phyloP scores from a whole-genome alignment of 495 filamentous ascomycete genomes.

The Penicillium ochrochloron region DNA sequence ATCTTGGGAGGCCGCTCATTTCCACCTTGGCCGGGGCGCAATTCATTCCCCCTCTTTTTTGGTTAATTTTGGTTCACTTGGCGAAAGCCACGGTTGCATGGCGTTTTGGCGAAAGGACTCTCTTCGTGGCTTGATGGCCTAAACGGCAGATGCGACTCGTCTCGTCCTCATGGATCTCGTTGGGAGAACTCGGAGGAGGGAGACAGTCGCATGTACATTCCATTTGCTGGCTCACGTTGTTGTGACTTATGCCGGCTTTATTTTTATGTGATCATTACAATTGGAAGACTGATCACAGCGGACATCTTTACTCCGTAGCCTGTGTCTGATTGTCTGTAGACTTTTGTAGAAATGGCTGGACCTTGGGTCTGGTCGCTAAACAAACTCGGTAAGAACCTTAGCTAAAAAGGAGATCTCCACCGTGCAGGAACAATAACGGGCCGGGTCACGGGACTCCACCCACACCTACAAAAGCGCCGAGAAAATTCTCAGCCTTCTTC shows the following conservation, averaged over 20 bases:
- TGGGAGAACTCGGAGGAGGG: background rate
- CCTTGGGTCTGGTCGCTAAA: background rate
- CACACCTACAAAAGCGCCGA: conserved; percentile 33
- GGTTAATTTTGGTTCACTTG: background rate
- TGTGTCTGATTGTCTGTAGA: background rate
- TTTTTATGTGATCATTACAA: background rate
- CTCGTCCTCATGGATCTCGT: background rate
- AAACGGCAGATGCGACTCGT: background rate
- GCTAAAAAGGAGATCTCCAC: background rate
- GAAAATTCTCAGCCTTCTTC: conserved; percentile 35
- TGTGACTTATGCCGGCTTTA: background rate
- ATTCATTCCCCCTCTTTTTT: background rate
- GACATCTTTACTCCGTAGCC: background rate
- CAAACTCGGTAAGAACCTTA: background rate
- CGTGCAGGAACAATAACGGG: conserved; percentile 25
- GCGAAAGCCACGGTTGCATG: background rate
- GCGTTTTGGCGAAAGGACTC: background rate
- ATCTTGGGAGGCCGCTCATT: background rate
- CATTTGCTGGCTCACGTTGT: background rate
- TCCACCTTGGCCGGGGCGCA: background rate
- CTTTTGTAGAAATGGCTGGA: background rate
- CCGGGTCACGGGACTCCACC: conserved; percentile 38
- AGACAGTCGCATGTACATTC: background rate
- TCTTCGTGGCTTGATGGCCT: background rate
- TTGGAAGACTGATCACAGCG: background rate